Conservation (phyloP, 164 flowering plant species). For the Akebia trifoliata region DNA sequence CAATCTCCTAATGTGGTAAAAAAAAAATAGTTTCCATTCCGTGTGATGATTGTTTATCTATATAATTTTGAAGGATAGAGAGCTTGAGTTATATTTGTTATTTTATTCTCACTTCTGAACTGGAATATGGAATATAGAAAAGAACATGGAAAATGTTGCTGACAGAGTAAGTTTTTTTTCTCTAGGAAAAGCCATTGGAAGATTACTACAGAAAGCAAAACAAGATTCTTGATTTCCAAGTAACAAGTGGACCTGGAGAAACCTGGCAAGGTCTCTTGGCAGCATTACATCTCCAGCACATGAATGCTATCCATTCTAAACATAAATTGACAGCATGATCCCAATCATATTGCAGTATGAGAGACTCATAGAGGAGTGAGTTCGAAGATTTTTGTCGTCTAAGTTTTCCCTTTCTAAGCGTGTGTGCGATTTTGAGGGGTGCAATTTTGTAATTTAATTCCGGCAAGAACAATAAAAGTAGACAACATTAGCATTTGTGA, state of each 20-base stretch:
- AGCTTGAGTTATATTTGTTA: neutral
- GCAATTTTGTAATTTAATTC: constrained; percentile 8
- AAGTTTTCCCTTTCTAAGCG: neutral
- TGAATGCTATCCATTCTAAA: constrained; percentile 27
- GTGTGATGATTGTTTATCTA: too few species aligned
- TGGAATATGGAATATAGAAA: too few species aligned
- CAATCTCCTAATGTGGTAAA: too few species aligned
- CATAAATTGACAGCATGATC: constrained; percentile 27
- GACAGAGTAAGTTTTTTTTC: neutral
- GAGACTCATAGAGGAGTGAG: neutral
- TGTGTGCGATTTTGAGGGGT: neutral
- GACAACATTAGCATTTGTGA: neutral
- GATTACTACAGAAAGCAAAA: constrained; percentile 78
- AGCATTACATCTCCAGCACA: constrained; percentile 64
- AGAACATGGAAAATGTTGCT: neutral
- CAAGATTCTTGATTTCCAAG: constrained; percentile 78
- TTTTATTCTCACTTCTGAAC: neutral
- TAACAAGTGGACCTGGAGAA: constrained; percentile 66
- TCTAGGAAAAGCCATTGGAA: constrained; percentile 71
- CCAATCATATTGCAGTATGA: neutral
- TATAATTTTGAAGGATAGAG: too few species aligned
- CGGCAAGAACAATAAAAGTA: constrained; percentile 3
- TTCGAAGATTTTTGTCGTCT: neutral
- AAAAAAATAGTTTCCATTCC: too few species aligned
- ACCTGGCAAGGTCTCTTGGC: constrained; percentile 86